Percentiles rank a stretch among this genome's conserved stretches.
Evolutionary conservation across 345 rosid species (phyloP).

Genomic region (Garcia nutans): DNA sequence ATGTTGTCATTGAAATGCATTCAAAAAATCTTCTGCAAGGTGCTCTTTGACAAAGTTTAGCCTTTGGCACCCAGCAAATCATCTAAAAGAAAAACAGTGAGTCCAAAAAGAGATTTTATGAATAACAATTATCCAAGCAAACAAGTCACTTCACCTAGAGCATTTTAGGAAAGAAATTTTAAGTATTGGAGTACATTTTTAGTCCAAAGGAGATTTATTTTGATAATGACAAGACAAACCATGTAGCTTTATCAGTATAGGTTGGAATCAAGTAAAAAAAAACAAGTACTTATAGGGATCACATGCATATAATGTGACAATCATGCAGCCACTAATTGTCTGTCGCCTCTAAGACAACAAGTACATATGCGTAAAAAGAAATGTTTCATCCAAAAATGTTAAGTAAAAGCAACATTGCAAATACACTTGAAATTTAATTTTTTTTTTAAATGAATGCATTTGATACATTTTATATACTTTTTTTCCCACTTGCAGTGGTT

Average conservation of each 20-base stretch:
- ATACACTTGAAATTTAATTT: background rate
- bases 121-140: background rate
- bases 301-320: background rate
- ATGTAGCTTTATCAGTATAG: background rate
- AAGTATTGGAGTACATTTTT: background rate
- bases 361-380: background rate
- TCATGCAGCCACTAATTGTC: background rate
- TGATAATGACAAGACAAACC: background rate
- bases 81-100: background rate
- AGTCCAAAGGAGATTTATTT: background rate
- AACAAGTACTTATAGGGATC: slow-evolving; percentile 2
- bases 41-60: too few relatives aligned
- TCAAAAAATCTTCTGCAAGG: background rate
- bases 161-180: slow-evolving; percentile 4
- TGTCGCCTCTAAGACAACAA: background rate
- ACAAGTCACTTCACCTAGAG: background rate
- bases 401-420: background rate
- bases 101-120: background rate
- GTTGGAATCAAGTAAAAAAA: background rate
- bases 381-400: background rate
- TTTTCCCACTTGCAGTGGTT: slow-evolving; percentile 24
- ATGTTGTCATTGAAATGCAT: background rate
- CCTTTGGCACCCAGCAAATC: background rate
- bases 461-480: slow-evolving; percentile 38
- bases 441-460: background rate